These are phyloP conservation scores for Lodderomyces margitis DNA, from an alignment of 1,139 yeast species.

Conservation along the genomic window DNA sequence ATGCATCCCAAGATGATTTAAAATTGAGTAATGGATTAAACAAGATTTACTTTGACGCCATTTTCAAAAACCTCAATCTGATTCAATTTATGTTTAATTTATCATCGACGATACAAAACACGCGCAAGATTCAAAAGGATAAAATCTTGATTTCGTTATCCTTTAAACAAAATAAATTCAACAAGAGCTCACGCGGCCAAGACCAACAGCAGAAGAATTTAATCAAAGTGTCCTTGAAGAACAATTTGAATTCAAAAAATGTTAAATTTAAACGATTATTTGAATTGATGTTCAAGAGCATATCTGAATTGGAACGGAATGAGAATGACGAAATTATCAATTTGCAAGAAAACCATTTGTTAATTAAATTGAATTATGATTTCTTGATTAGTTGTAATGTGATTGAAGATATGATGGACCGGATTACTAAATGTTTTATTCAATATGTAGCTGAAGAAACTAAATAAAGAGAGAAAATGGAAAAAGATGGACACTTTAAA, in stretches of 20 bases:
- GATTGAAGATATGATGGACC: slow-evolving; percentile 22
- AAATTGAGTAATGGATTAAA: slow-evolving; percentile 32
- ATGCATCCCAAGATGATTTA: slow-evolving; percentile 6
- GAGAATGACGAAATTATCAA: slow-evolving; percentile 11
- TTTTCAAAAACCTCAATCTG: slow-evolving; percentile 30
- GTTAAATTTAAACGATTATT: slow-evolving; percentile 40
- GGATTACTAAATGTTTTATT: slow-evolving; percentile 26
- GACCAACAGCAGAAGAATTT: slow-evolving; percentile 14
- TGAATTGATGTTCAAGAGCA: slow-evolving; percentile 37
- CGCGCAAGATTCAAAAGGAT: slow-evolving; percentile 38
- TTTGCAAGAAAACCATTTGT: slow-evolving; percentile 9
- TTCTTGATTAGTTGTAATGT: slow-evolving; percentile 28
- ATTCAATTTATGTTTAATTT: slow-evolving; percentile 35
- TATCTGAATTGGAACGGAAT: slow-evolving; percentile 23
- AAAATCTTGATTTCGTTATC: slow-evolving; percentile 31
- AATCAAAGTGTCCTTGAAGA: slow-evolving; percentile 34
- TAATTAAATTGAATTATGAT: slow-evolving; percentile 42
- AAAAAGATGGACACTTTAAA: not conserved
- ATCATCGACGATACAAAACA: slow-evolving; percentile 26
- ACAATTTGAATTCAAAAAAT: slow-evolving; percentile 39
- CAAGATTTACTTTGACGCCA: slow-evolving; percentile 33
- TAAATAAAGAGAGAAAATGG: not conserved
- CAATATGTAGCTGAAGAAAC: slow-evolving; percentile 8
- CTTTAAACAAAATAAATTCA: slow-evolving; percentile 36
- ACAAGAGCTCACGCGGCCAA: slow-evolving; percentile 14